These are phyloP conservation scores for Pogostemon cablin DNA, from an alignment of 257 asterid genomes.

Conservation along the genomic window DNA sequence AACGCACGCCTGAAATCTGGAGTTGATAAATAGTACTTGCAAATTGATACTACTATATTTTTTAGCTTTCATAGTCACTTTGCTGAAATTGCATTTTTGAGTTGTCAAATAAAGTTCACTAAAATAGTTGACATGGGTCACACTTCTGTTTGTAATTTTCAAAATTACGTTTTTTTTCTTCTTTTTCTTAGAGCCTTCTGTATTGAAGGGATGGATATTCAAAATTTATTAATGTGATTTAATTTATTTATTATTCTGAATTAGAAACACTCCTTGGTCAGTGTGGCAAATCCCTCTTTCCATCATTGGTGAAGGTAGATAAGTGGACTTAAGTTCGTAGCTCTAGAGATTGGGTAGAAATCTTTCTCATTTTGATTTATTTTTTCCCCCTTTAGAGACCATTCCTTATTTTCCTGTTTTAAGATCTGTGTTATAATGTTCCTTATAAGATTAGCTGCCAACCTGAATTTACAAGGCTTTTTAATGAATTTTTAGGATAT, in stretches of 20 bases:
- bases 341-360: too few species aligned
- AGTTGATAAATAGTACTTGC: constrained; percentile 60
- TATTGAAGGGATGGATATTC: not conserved
- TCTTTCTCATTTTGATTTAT: not conserved
- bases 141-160: constrained; percentile 19
- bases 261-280: too few species aligned
- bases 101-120: constrained; percentile 30
- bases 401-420: not conserved
- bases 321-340: too few species aligned
- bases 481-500: not conserved
- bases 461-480: not conserved
- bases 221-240: not conserved
- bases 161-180: constrained; percentile 25
- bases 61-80: constrained; percentile 13
- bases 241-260: not conserved
- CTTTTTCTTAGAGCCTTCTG: constrained; percentile 25
- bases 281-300: too few species aligned
- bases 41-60: constrained; percentile 15
- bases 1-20: too few species aligned
- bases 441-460: too few species aligned
- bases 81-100: constrained; percentile 17
- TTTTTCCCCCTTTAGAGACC: not conserved
- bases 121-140: constrained; percentile 16
- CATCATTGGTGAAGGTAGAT: too few species aligned
- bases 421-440: not conserved